Conservation (phyloP, 768 basidiomycete genomes). For the Boletus rubroflammeus region DNA sequence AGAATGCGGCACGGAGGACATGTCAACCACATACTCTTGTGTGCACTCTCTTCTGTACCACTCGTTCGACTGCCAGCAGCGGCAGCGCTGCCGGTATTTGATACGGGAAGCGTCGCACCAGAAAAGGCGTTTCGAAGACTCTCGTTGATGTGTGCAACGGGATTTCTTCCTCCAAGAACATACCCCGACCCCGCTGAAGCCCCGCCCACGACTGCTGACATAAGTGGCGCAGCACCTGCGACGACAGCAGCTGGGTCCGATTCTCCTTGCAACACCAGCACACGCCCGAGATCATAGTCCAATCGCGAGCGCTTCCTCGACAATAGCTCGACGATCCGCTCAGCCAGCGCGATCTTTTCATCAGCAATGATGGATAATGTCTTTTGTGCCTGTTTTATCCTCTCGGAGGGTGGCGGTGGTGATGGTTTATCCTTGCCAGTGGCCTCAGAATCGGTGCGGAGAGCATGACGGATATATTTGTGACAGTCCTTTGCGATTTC, state of each 20-base stretch:
- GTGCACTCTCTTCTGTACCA: constrained; percentile 24
- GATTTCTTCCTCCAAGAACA: constrained; percentile 36
- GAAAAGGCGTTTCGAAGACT: constrained; percentile 36
- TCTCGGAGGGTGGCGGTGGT: constrained; percentile 26
- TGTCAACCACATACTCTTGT: constrained; percentile 25
- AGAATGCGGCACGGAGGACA: background rate
- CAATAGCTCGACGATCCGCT: constrained; percentile 43
- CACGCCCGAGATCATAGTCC: constrained; percentile 44
- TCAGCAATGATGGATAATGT: constrained; percentile 33
- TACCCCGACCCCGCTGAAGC: constrained; percentile 21
- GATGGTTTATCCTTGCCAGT: constrained; percentile 34
- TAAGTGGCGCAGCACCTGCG: constrained; percentile 26
- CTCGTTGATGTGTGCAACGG: constrained; percentile 39
- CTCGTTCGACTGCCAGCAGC: constrained; percentile 13
- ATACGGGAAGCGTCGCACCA: constrained; percentile 24
- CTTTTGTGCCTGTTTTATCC: constrained; percentile 28
- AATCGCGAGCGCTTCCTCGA: constrained; percentile 44
- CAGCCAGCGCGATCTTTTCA: constrained; percentile 43
- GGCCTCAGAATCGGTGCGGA: constrained; percentile 29
- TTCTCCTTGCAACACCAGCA: constrained; percentile 45
- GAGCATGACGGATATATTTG: constrained; percentile 42
- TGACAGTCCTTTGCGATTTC: constrained; percentile 44
- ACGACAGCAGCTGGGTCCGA: constrained; percentile 33
- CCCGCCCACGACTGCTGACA: constrained; percentile 11
- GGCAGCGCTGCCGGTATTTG: constrained; percentile 1